Conservation (phyloP, 495 filamentous ascomycete species). For the Hamigera avellanea region DNA sequence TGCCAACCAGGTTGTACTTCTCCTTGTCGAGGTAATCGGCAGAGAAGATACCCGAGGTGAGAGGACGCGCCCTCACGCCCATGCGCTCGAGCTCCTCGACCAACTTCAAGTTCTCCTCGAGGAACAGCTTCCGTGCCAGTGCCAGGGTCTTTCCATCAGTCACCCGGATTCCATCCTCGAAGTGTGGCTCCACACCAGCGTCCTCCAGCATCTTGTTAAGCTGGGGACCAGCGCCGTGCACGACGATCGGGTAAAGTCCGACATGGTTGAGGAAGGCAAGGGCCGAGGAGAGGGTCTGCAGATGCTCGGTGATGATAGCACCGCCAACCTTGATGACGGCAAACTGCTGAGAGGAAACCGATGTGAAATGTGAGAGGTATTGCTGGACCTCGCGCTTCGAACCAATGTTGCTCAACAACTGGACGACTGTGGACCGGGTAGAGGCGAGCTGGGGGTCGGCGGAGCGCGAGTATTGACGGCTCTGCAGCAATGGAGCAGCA, state of each 20-base stretch:
- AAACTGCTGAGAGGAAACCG: slow-evolving; percentile 94
- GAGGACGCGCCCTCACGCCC: slow-evolving; percentile 82
- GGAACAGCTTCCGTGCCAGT: slow-evolving; percentile 80
- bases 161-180: slow-evolving; percentile 91
- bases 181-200: slow-evolving; percentile 89
- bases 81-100: slow-evolving; percentile 84
- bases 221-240: slow-evolving; percentile 93
- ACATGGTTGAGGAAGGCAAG: slow-evolving; percentile 92
- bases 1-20: slow-evolving; percentile 89
- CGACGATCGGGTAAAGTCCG: slow-evolving; percentile 90
- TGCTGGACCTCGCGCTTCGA: slow-evolving; percentile 97
- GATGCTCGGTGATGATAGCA: slow-evolving; percentile 91
- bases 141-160: slow-evolving; percentile 94
- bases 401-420: slow-evolving; percentile 89
- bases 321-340: slow-evolving; percentile 98
- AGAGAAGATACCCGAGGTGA: slow-evolving; percentile 87
- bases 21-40: slow-evolving; percentile 92
- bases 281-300: slow-evolving; percentile 77
- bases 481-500: slow-evolving; percentile 18
- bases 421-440: slow-evolving; percentile 83
- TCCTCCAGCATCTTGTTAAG: slow-evolving; percentile 87
- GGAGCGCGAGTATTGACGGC: slow-evolving; percentile 35
- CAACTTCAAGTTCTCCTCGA: slow-evolving; percentile 93
- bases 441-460: slow-evolving; percentile 37
- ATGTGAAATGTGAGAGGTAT: slow-evolving; percentile 95